Percentiles rank a stretch among this genome's conserved stretches.
Conservation (phyloP, 306 rosid species). For the Lathyrus oleraceus region DNA sequence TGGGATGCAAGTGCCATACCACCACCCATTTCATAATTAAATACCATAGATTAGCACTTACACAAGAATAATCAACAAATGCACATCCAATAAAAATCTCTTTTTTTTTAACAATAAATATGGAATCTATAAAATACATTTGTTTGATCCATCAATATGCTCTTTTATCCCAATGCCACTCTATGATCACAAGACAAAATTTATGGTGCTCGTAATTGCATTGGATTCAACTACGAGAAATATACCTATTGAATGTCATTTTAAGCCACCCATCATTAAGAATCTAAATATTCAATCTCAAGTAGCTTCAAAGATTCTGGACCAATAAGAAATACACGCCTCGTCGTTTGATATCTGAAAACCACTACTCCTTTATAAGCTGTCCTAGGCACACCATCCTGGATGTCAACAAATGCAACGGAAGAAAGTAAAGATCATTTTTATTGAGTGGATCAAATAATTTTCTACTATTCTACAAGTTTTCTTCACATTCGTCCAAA, state of each 20-base stretch:
- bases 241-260: neutral
- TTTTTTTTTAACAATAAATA: too few relatives aligned
- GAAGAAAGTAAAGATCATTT: neutral
- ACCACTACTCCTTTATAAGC: conserved; percentile 91
- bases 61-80: neutral
- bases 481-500: neutral
- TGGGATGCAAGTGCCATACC: too few relatives aligned
- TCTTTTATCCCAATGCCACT: neutral
- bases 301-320: conserved; percentile 72
- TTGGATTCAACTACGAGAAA: conserved; percentile 2
- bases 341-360: conserved; percentile 67
- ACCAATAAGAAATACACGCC: conserved; percentile 73
- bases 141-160: neutral
- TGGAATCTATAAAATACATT: neutral
- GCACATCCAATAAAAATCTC: neutral
- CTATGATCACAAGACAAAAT: conserved; percentile 14
- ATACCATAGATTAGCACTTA: neutral
- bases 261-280: conserved; percentile 40
- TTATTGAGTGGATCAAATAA: neutral
- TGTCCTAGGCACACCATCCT: conserved; percentile 97
- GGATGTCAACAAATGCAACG: conserved; percentile 33
- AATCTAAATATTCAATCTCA: conserved; percentile 55
- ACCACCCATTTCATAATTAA: too few relatives aligned
- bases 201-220: conserved; percentile 15
- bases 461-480: neutral